phyloP scores from a whole-genome alignment of 306 rosid species.

The Astragalus glycyphyllos region DNA sequence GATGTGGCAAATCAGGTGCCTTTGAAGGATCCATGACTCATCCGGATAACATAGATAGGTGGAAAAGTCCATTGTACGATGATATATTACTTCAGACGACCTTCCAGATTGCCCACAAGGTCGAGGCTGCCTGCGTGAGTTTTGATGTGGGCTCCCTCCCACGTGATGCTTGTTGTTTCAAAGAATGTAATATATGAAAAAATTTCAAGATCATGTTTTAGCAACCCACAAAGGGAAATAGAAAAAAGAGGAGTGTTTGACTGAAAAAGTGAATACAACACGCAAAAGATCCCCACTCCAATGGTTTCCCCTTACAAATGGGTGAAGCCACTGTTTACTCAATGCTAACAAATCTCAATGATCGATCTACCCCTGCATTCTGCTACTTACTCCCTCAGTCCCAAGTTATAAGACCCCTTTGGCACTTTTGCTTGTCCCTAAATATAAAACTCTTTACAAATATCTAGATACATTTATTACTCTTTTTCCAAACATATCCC shows the following conservation, averaged over 20 bases:
- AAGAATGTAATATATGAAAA: not conserved
- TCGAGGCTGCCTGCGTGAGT: not conserved
- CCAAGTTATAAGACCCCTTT: too few relatives aligned
- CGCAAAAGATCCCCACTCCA: not conserved
- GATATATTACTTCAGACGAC: constrained; percentile 25
- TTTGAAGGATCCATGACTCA: constrained; percentile 4
- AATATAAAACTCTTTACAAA: too few relatives aligned
- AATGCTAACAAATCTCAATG: not conserved
- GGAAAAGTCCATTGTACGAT: not conserved
- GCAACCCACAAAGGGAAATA: not conserved
- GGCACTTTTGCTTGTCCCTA: too few relatives aligned
- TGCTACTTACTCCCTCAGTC: not conserved
- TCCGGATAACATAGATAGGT: constrained; percentile 8
- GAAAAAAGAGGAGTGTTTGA: not conserved
- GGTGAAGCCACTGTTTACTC: not conserved
- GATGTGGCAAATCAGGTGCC: constrained; percentile 9
- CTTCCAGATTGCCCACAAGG: constrained; percentile 7
- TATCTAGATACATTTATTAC: too few relatives aligned
- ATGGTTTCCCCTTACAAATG: not conserved
- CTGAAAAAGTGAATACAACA: not conserved
- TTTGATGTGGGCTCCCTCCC: constrained; percentile 11
- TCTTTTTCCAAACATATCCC: too few relatives aligned
- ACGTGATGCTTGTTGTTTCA: constrained; percentile 8
- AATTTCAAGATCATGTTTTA: not conserved
- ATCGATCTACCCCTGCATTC: not conserved